Percentiles rank a stretch among this genome's conserved stretches.
These are phyloP conservation scores for Trichoderma atrobrunneum DNA, from an alignment of 2,329 filamentous ascomycete genomes.

Conservation along the genomic window DNA sequence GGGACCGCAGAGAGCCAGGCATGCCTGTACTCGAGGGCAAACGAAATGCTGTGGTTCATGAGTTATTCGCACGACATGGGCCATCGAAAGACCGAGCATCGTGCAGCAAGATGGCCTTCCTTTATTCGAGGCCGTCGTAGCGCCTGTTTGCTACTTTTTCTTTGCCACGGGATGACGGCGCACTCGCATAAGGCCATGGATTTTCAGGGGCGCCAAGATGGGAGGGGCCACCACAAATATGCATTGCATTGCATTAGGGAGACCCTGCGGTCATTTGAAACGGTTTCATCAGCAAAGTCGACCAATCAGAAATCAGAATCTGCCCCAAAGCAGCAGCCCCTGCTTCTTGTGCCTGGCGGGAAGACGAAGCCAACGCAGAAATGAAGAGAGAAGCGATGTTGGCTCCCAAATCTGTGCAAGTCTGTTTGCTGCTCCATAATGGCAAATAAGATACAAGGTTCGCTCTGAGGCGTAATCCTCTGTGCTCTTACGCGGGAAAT, in stretches of 20 bases:
- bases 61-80: background rate
- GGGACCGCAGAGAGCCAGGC: background rate
- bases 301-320: slow-evolving; percentile 2
- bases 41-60: slow-evolving; percentile 5
- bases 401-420: background rate
- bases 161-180: background rate
- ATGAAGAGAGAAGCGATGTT: background rate
- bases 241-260: slow-evolving; percentile 16
- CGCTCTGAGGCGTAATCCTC: background rate
- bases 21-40: background rate
- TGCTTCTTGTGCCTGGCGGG: background rate
- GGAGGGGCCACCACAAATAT: background rate
- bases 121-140: background rate
- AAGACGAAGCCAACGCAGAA: slow-evolving; percentile 4
- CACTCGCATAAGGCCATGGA: background rate
- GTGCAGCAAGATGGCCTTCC: background rate
- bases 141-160: background rate
- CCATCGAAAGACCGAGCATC: background rate
- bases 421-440: background rate
- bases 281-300: background rate
- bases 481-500: background rate
- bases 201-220: slow-evolving; percentile 16
- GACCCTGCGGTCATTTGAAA: slow-evolving; percentile 19
- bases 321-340: slow-evolving; percentile 16
- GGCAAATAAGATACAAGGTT: slow-evolving; percentile 2